Base-by-base conservation (phyloP, 2,329 filamentous ascomycete genomes). In the Monosporascus sp. region DNA sequence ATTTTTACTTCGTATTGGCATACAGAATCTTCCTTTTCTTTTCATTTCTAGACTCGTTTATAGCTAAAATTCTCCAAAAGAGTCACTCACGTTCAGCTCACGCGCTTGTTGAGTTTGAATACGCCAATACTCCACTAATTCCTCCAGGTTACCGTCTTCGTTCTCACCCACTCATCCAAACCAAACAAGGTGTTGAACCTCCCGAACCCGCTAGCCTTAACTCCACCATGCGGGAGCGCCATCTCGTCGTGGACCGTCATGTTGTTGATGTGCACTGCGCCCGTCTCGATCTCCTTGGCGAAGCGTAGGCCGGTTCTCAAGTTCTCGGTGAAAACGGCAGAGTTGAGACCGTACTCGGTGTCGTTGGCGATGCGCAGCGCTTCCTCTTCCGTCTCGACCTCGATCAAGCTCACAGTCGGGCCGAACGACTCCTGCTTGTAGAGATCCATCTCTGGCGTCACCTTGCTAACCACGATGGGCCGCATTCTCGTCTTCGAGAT, bases 341-440 rank as follows among this genome's bases (percentile, higher is more conserved):
- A 79, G 4, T 77, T 75, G 7, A 89, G 78, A 4, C 86, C 86
- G 63, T 87, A 89, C 39, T 87, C 82, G 3, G 83, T 88, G 59
- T 88, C 82, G 61, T 89, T 89, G 18, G 86, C 84, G 25, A 87
- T 70, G 41, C 75, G 74, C 27, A 89, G 67, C 0, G 85, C 86
- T 55, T 87, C 81, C n/a, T 86, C 83, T 17, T 84, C 80, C 6
- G 70, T 70, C 4, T 81, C 76, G 37, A 87, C 77, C 22, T 80
- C 76, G 14, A 83, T 76, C 45, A 89, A 61, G 17, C 79, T 81
- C 3, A 87, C 80, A 0, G 80, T 79, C 0, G 86, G 85, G 0
- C 85, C 86, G 59, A 89, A 89, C 0, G 79, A 82, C 67, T 89
- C 86, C 18, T 77, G 80, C 61, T 79, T 72, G 67, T 82, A 88